Percentiles rank a stretch among this genome's conserved stretches.
Conservation (phyloP, 140 eudicot genomes). For the Anethum foeniculum region DNA sequence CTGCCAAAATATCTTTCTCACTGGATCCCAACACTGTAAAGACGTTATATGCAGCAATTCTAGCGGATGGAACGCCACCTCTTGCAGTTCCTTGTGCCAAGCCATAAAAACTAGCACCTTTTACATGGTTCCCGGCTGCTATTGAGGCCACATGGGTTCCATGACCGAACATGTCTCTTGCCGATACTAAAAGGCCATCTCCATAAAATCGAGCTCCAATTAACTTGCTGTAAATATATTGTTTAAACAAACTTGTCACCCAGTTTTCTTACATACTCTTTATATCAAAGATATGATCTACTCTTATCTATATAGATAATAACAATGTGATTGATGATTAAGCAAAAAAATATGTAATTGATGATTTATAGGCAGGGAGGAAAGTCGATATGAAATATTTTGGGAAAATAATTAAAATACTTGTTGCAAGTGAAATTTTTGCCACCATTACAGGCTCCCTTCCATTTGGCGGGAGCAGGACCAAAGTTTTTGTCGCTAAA, state of each 20-base stretch:
- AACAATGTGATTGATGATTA: too few species aligned
- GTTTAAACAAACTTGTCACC: not conserved
- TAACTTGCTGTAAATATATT: slow-evolving; percentile 12
- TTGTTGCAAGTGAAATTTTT: slow-evolving; percentile 32
- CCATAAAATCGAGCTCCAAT: slow-evolving; percentile 28
- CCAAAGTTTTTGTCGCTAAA: slow-evolving; percentile 24
- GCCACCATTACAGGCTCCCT: slow-evolving; percentile 34
- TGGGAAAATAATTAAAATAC: slow-evolving; percentile 7
- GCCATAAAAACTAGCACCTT: slow-evolving; percentile 21
- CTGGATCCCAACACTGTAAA: not conserved
- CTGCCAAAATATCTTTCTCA: slow-evolving; percentile 23
- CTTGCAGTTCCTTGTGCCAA: slow-evolving; percentile 34
- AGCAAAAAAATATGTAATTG: not conserved
- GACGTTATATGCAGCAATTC: slow-evolving; percentile 29
- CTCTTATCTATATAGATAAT: too few species aligned
- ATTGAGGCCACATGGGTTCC: slow-evolving; percentile 43
- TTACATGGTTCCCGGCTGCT: slow-evolving; percentile 31
- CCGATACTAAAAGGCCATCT: not conserved
- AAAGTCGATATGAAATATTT: too few species aligned
- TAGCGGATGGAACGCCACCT: slow-evolving; percentile 38
- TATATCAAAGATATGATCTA: too few species aligned
- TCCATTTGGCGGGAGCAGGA: slow-evolving; percentile 32
- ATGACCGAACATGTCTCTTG: slow-evolving; percentile 24
- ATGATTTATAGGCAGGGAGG: too few species aligned
- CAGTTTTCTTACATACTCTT: not conserved